Conservation (phyloP, 2,329 filamentous ascomycete genomes). For the Stachybotrys elegans region DNA sequence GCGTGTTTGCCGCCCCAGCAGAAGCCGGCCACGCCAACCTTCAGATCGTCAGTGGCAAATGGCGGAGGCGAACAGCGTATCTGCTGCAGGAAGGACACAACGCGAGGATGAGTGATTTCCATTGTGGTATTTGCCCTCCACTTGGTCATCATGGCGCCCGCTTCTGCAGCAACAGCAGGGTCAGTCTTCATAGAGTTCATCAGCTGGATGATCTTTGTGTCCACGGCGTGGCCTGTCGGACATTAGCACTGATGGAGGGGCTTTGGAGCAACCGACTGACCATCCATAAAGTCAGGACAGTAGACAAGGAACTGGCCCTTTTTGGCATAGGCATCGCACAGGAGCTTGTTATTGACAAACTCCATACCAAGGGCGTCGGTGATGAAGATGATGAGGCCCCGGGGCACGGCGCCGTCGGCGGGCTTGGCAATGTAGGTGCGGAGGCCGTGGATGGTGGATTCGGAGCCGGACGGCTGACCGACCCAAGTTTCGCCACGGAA, state of each 20-base stretch:
- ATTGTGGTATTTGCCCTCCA: too few species aligned
- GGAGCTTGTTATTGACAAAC: constrained; percentile 45
- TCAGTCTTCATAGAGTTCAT: too few species aligned
- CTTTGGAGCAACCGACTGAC: constrained; percentile 11
- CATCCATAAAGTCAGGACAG: constrained; percentile 51
- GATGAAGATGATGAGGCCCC: constrained; percentile 47
- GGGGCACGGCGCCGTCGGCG: constrained; percentile 19
- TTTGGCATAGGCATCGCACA: constrained; percentile 50
- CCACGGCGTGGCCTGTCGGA: too few species aligned
- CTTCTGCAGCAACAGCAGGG: too few species aligned
- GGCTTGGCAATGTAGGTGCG: constrained; percentile 41
- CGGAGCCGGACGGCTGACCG: constrained; percentile 38
- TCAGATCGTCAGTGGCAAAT: too few species aligned
- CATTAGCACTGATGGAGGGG: background rate
- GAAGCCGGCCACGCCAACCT: too few species aligned
- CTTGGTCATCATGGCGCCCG: too few species aligned
- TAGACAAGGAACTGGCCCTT: constrained; percentile 45
- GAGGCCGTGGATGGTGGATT: constrained; percentile 41
- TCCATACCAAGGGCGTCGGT: constrained; percentile 52
- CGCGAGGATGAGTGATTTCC: too few species aligned
- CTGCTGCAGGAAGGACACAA: too few species aligned
- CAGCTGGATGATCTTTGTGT: too few species aligned
- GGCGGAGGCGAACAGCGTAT: too few species aligned
- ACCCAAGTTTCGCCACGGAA: constrained; percentile 41
- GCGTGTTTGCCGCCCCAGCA: too few species aligned